Evolutionary conservation across 371 early-diverging fungal genomes (phyloP), one percentile per base, ranked within the genome.

Genomic region (Mucor sp.): DNA sequence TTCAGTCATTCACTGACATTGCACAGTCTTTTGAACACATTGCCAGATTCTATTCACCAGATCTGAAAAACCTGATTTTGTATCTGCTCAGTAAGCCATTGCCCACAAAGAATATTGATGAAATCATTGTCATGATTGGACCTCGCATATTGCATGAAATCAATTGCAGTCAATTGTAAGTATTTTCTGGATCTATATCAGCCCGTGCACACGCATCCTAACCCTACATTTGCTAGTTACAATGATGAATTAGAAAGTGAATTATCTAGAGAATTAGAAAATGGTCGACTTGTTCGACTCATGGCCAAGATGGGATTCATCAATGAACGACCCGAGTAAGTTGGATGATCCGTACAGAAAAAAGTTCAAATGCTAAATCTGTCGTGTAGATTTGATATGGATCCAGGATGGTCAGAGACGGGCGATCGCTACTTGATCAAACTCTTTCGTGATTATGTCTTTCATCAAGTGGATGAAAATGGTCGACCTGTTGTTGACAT

Each of bases 401-500:
- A 97, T 76, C 91, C 94, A 4, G 89, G 91, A 47, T 99, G 99
- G 98, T 91, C 97, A 15, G 98, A 99, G 74, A 99, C 97, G 0
- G 99, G 99, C 27, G 98, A 98, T 75, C 84, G 97, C 19, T 99
- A 99, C 76, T 85, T 98, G 44, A 89, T 97, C 66, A 97, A 96
- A 75, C 85, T 99, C 19, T 97, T 99, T 72, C 88, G 97, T 57
- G 98, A 98, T 79, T 97, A 96, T 76, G 95, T 98, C 30, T 99
- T 99, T 76, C 99, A 98, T 76, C 94, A 95, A 77, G 96, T 95
- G 14, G 94, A 97, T 74, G 94, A 94, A 57, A 80, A 85, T 43
- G 96, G 95, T 4, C 75, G 82, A 32, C 95, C 97, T 11, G 87
- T 96, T 2, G 74, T 96, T 17, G 95, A 97, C 75, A 90, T 97